Percentiles rank a stretch among this genome's conserved stretches.
Conservation (phyloP, 108 stramenopile genomes). For the Nitzschia palea region DNA sequence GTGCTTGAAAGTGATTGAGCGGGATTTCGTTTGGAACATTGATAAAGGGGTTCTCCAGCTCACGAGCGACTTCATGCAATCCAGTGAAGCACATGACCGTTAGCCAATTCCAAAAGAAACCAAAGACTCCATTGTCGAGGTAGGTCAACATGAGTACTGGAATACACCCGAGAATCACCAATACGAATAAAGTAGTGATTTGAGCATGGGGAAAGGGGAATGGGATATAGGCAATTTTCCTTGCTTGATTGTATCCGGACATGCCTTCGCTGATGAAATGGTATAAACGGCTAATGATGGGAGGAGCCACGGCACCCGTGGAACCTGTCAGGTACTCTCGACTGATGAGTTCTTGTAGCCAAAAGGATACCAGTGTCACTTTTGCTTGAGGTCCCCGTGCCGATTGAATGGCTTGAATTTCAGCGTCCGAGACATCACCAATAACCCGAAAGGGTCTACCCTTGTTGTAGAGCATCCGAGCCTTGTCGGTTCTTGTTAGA, state of each 20-base stretch:
- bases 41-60: conserved; percentile 72
- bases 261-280: conserved; percentile 67
- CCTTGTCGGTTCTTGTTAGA: conserved; percentile 38
- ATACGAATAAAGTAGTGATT: conserved; percentile 50
- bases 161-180: conserved; percentile 44
- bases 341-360: conserved; percentile 72
- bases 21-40: conserved; percentile 84
- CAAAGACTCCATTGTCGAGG: conserved; percentile 36
- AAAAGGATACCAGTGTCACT: conserved; percentile 57
- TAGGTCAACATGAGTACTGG: conserved; percentile 68
- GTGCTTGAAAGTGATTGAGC: conserved; percentile 79
- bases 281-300: conserved; percentile 61
- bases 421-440: conserved; percentile 67
- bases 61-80: conserved; percentile 63
- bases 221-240: conserved; percentile 78
- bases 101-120: conserved; percentile 57
- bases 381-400: conserved; percentile 77
- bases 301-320: conserved; percentile 43
- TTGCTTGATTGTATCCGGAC: conserved; percentile 72
- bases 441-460: conserved; percentile 73
- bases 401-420: conserved; percentile 59
- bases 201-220: conserved; percentile 83
- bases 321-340: conserved; percentile 68
- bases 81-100: conserved; percentile 60
- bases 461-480: conserved; percentile 55